These are phyloP conservation scores for Adansonia rubrostipa DNA, from an alignment of 441 rosid genomes.

Conservation along the genomic window DNA sequence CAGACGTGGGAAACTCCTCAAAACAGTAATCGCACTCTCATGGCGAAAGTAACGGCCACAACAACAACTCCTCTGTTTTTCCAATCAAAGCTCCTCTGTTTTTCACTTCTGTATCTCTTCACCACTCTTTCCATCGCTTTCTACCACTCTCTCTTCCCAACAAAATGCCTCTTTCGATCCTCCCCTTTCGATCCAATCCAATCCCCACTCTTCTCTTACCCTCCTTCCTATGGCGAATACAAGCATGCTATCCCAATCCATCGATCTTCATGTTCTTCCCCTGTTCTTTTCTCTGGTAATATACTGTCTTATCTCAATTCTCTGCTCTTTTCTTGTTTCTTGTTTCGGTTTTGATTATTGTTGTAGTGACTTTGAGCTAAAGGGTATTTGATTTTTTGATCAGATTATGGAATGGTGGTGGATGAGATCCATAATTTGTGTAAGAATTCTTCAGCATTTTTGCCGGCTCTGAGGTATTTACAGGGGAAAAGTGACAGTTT, in stretches of 20 bases:
- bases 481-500: slow-evolving; percentile 48
- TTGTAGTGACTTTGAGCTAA: neutral
- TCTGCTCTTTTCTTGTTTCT: neutral
- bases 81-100: slow-evolving; percentile 81
- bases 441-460: slow-evolving; percentile 35
- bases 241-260: slow-evolving; percentile 77
- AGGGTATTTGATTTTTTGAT: slow-evolving; percentile 3
- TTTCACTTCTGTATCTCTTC: slow-evolving; percentile 68
- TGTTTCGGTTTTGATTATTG: slow-evolving; percentile 7
- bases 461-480: slow-evolving; percentile 55
- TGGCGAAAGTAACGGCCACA: slow-evolving; percentile 23
- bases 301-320: neutral
- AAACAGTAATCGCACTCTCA: neutral
- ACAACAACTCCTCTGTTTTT: slow-evolving; percentile 47
- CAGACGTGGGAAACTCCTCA: neutral
- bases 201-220: slow-evolving; percentile 70
- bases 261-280: slow-evolving; percentile 70
- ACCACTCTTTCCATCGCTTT: slow-evolving; percentile 55
- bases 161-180: slow-evolving; percentile 74
- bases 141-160: slow-evolving; percentile 53
- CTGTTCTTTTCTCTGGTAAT: slow-evolving; percentile 69
- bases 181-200: slow-evolving; percentile 83
- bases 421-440: slow-evolving; percentile 58
- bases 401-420: slow-evolving; percentile 70
- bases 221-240: slow-evolving; percentile 78